phyloP scores from a whole-genome alignment of 2,329 filamentous ascomycete genomes.

The Mycocentrospora acerina region DNA sequence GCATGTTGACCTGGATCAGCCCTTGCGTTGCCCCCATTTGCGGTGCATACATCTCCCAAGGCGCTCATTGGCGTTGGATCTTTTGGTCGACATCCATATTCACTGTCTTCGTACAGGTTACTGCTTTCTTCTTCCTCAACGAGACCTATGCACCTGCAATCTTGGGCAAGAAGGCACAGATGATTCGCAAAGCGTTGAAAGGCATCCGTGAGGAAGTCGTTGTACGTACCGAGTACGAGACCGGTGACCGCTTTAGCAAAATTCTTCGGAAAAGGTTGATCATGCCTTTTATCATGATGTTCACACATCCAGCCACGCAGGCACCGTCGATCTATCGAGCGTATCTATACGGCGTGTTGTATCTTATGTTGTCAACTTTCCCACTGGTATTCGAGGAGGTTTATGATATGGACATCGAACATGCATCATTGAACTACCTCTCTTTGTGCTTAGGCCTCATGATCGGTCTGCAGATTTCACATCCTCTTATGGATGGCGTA shows the following conservation, averaged over 20 bases:
- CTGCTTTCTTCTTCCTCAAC: slow-evolving; percentile 60
- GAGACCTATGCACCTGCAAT: slow-evolving; percentile 53
- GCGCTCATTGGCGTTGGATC: slow-evolving; percentile 65
- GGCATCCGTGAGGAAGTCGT: slow-evolving; percentile 13
- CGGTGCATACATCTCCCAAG: slow-evolving; percentile 27
- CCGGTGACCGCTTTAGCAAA: slow-evolving; percentile 25
- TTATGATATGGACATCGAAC: slow-evolving; percentile 59
- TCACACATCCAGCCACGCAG: slow-evolving; percentile 62
- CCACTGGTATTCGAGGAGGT: slow-evolving; percentile 56
- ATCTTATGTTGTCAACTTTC: slow-evolving; percentile 64
- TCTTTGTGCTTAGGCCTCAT: slow-evolving; percentile 63
- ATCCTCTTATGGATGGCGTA: slow-evolving; percentile 49
- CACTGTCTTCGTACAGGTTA: slow-evolving; percentile 60
- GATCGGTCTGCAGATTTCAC: slow-evolving; percentile 43
- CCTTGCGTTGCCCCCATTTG: slow-evolving; percentile 57
- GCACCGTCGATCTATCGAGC: slow-evolving; percentile 56
- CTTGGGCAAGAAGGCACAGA: slow-evolving; percentile 47
- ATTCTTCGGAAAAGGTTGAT: slow-evolving; percentile 30
- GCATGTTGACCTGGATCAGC: slow-evolving; percentile 62
- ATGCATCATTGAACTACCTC: slow-evolving; percentile 64
- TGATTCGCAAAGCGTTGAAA: slow-evolving; percentile 48
- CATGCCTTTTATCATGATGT: slow-evolving; percentile 53
- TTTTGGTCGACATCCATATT: slow-evolving; percentile 67
- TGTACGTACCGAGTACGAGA: slow-evolving; percentile 44
- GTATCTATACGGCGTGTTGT: slow-evolving; percentile 62